phyloP scores from a whole-genome alignment of 1,284 basidiomycete species.

The Inonotus obliquus region DNA sequence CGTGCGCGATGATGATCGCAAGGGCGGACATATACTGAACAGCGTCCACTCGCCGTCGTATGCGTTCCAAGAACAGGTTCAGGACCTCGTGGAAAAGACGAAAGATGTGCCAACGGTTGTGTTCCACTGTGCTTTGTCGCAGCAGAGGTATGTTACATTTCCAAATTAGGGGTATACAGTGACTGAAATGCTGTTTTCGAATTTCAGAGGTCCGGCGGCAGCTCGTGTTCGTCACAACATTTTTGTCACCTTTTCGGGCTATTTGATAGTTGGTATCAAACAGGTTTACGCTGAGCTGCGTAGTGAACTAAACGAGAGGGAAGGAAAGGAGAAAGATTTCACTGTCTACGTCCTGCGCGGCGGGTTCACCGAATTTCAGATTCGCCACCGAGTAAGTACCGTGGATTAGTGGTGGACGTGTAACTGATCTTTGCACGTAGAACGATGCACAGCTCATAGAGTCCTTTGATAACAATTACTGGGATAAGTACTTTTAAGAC shows the following conservation, averaged over 20 bases:
- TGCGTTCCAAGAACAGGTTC: slow-evolving; percentile 51
- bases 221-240: slow-evolving; percentile 47
- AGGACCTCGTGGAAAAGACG: slow-evolving; percentile 53
- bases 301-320: slow-evolving; percentile 32
- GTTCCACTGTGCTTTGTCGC: slow-evolving; percentile 75
- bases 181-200: slow-evolving; percentile 31
- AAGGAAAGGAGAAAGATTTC: slow-evolving; percentile 39
- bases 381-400: slow-evolving; percentile 52
- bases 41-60: slow-evolving; percentile 57
- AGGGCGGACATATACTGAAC: slow-evolving; percentile 69
- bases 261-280: background rate
- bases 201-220: slow-evolving; percentile 63
- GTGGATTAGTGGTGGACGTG: background rate
- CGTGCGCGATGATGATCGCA: slow-evolving; percentile 72
- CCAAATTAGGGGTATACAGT: background rate
- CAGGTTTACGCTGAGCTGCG: slow-evolving; percentile 68
- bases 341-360: slow-evolving; percentile 61
- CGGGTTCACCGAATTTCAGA: slow-evolving; percentile 69
- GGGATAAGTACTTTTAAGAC: slow-evolving; percentile 31
- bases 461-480: slow-evolving; percentile 63
- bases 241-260: background rate
- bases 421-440: slow-evolving; percentile 29
- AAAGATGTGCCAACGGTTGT: slow-evolving; percentile 59
- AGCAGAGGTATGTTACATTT: slow-evolving; percentile 51
- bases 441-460: slow-evolving; percentile 68